Percentiles rank a stretch among this genome's conserved stretches.
phyloP scores from a whole-genome alignment of 2,329 filamentous ascomycete species.

The Akanthomyces lecanii region DNA sequence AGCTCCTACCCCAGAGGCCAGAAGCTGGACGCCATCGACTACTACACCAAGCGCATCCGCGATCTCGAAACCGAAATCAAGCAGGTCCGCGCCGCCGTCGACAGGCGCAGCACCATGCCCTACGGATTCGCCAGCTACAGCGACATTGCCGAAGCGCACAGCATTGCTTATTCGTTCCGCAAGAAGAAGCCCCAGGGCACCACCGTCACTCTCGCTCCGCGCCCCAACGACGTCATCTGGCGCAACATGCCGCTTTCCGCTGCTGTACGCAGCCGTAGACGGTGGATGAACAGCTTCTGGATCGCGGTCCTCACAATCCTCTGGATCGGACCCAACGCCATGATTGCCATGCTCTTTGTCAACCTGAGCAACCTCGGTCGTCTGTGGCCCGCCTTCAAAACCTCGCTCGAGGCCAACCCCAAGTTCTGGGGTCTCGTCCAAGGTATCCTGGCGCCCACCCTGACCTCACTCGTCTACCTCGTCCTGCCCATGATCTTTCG shows the following conservation, averaged over 20 bases:
- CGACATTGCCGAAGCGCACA: conserved; percentile 81
- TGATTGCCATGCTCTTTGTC: conserved; percentile 91
- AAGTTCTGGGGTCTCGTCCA: conserved; percentile 82
- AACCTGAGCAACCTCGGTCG: conserved; percentile 75
- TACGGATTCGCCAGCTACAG: conserved; percentile 96
- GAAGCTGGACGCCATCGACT: conserved; percentile 92
- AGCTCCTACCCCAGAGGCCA: conserved; percentile 60
- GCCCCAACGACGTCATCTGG: conserved; percentile 93
- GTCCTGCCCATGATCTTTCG: conserved; percentile 89
- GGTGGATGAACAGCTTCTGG: conserved; percentile 80
- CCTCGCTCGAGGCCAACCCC: conserved; percentile 57
- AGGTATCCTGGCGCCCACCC: conserved; percentile 81
- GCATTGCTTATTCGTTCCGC: conserved; percentile 75
- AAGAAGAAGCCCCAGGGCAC: conserved; percentile 78
- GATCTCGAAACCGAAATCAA: conserved; percentile 80
- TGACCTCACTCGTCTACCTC: conserved; percentile 84
- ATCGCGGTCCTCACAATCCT: conserved; percentile 72
- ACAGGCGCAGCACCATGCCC: conserved; percentile 81
- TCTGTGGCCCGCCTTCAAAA: conserved; percentile 74
- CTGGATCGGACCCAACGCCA: conserved; percentile 88
- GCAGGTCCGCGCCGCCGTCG: conserved; percentile 73
- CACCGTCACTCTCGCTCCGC: conserved; percentile 72
- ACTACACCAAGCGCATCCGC: conserved; percentile 79
- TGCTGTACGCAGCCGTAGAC: conserved; percentile 64
- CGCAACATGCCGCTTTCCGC: conserved; percentile 77